Evolutionary conservation across 2,329 filamentous ascomycete species (phyloP), one percentile per base, ranked within the genome.

Genomic region (Hypoxylon sp.): DNA sequence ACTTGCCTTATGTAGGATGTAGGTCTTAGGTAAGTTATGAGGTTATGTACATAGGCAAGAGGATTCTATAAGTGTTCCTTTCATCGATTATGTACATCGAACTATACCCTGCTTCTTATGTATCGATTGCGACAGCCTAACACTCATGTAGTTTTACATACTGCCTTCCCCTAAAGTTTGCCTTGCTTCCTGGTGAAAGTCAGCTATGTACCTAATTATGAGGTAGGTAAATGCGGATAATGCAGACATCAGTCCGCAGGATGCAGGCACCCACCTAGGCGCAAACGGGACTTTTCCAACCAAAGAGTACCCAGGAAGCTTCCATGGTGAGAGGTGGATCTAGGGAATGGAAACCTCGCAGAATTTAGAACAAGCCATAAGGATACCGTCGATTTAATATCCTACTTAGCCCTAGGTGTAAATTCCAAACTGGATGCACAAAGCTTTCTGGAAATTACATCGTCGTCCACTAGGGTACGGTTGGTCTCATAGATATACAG

Each of bases 201-300:
- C 15, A 47, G 17, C 24, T 24, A n/a, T n/a, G n/a, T n/a, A n/a
- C n/a, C n/a, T n/a, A n/a, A n/a, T n/a, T n/a, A n/a, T n/a, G n/a
- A n/a, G n/a, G n/a, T n/a, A 24, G 24, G 24, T 15, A 53, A 35
- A 31, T 21, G 32, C 32, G 15, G 15, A 51, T 53, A 52, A 19
- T 39, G 47, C 39, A 54, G 51, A 53, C 35, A 35, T 47, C 48
- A 42, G 31, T 46, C 52, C 54, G 19, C 21, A 56, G 19, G 4
- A 62, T 62, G 62, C 67, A 51, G 47, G 63, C 42, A 63, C 50
- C 62, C 62, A 48, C 27, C 27, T 44, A 37, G 11, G 32, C 39
- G 53, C 62, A 68, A 62, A 68, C 66, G 29, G 44, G 19, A 52
- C 15, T n/a, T 39, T 3, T 29, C 29, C 29, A 55, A 32, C 37